Conservation (phyloP, 106 monocot genomes). For the Iris macrosiphon region DNA sequence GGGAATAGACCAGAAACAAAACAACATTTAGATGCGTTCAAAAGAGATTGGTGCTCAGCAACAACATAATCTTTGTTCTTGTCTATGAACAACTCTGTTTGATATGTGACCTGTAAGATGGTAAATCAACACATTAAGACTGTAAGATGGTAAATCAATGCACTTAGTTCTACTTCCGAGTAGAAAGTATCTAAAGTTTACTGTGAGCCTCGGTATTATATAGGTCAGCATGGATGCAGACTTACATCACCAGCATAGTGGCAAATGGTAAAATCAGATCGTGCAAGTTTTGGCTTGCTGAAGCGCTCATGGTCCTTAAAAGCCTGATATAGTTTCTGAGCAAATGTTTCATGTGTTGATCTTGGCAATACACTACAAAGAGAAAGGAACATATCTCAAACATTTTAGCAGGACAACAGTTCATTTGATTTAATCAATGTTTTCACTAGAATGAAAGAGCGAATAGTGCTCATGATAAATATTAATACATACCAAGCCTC, state of each 20-base stretch:
- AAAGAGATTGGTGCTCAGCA: constrained; percentile 52
- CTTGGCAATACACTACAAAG: constrained; percentile 64
- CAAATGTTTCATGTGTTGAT: constrained; percentile 86
- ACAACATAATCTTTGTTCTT: constrained; percentile 80
- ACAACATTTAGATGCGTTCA: constrained; percentile 41
- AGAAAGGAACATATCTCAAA: not conserved
- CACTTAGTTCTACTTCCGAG: too few species aligned
- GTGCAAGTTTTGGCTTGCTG: constrained; percentile 52
- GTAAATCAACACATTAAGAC: not conserved
- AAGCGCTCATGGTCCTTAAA: constrained; percentile 53
- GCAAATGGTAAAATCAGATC: constrained; percentile 53
- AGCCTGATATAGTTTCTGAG: constrained; percentile 58
- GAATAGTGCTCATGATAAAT: not conserved
- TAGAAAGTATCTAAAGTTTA: not conserved
- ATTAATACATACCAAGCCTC: constrained; percentile 49
- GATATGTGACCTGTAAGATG: constrained; percentile 54
- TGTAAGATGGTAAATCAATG: not conserved
- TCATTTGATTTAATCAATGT: not conserved
- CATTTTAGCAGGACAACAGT: not conserved
- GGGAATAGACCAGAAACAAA: constrained; percentile 54
- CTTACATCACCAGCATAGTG: constrained; percentile 72
- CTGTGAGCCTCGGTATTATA: too few species aligned
- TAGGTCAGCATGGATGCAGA: not conserved
- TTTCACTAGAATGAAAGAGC: too few species aligned
- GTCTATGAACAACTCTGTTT: constrained; percentile 55